phyloP scores from a whole-genome alignment of 352 stramenopile genomes.

The Globisporangium orthogonon region DNA sequence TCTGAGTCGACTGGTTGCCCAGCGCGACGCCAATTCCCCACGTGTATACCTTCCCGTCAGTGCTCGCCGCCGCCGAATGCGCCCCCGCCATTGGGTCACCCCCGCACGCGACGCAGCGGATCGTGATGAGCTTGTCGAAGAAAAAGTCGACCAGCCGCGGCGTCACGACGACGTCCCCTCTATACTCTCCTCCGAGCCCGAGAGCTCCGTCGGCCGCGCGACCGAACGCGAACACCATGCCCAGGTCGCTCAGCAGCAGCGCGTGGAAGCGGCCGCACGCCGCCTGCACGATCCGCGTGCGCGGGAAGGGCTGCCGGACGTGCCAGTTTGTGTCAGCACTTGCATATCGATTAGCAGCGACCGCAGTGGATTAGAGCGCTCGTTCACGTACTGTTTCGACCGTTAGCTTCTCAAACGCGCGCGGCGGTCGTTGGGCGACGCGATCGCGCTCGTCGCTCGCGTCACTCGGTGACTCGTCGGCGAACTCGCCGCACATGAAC shows the following conservation, averaged over 20 bases:
- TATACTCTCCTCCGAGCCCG: constrained; percentile 13
- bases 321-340: background rate
- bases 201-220: constrained; percentile 45
- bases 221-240: constrained; percentile 55
- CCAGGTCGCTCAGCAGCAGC: constrained; percentile 57
- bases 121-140: constrained; percentile 33
- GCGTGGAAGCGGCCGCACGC: constrained; percentile 55
- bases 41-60: constrained; percentile 55
- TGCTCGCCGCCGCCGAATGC: constrained; percentile 65
- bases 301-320: constrained; percentile 33
- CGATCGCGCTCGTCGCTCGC: background rate
- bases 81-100: constrained; percentile 44
- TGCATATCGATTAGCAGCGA: background rate
- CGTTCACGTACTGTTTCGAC: constrained; percentile 23
- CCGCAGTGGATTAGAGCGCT: no score
- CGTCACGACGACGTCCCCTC: constrained; percentile 6
- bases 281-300: constrained; percentile 51
- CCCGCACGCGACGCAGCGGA: constrained; percentile 39
- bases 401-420: constrained; percentile 2
- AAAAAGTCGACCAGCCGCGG: constrained; percentile 49
- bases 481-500: constrained; percentile 11
- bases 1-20: constrained; percentile 30
- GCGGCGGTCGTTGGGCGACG: background rate
- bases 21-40: constrained; percentile 67
- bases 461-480: background rate